These are phyloP conservation scores for Somion occarium DNA, from an alignment of 1,284 basidiomycete genomes.

Conservation along the genomic window DNA sequence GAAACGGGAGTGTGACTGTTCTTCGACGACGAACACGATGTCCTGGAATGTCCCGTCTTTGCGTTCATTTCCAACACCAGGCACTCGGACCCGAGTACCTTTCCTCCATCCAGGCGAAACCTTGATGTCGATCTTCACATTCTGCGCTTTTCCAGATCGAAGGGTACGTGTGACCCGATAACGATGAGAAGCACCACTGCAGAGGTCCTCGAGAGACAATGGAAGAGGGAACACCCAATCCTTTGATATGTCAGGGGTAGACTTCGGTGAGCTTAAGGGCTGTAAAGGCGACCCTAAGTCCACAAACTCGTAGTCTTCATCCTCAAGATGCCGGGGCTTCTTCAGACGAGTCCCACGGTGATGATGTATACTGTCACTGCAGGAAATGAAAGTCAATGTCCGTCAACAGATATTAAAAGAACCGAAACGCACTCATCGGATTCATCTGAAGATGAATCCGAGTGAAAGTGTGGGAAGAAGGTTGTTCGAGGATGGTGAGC, in stretches of 20 bases:
- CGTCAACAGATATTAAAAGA: slow-evolving; percentile 8
- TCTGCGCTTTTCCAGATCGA: slow-evolving; percentile 53
- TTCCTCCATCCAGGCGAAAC: slow-evolving; percentile 68
- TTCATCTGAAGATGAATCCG: slow-evolving; percentile 18
- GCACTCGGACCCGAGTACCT: slow-evolving; percentile 79
- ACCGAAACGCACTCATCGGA: slow-evolving; percentile 5
- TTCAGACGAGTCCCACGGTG: slow-evolving; percentile 10
- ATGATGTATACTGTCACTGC: slow-evolving; percentile 1
- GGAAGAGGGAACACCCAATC: slow-evolving; percentile 69
- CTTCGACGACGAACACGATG: slow-evolving; percentile 76
- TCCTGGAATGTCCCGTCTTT: slow-evolving; percentile 67
- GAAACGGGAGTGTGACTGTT: slow-evolving; percentile 69
- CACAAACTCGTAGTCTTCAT: slow-evolving; percentile 29
- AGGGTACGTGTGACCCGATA: slow-evolving; percentile 71
- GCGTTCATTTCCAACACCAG: slow-evolving; percentile 74
- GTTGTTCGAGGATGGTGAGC: slow-evolving; percentile 3
- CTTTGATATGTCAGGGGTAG: slow-evolving; percentile 12
- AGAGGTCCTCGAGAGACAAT: slow-evolving; percentile 82
- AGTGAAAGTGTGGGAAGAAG: slow-evolving; percentile 15
- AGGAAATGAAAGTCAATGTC: slow-evolving; percentile 6
- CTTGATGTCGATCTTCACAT: slow-evolving; percentile 71
- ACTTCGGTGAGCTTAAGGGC: slow-evolving; percentile 28
- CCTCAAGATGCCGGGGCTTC: slow-evolving; percentile 19
- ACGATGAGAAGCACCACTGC: slow-evolving; percentile 74
- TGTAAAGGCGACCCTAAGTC: slow-evolving; percentile 30